Evolutionary conservation across 441 rosid species (phyloP).

Genomic region (Pelargonium citronellum): DNA sequence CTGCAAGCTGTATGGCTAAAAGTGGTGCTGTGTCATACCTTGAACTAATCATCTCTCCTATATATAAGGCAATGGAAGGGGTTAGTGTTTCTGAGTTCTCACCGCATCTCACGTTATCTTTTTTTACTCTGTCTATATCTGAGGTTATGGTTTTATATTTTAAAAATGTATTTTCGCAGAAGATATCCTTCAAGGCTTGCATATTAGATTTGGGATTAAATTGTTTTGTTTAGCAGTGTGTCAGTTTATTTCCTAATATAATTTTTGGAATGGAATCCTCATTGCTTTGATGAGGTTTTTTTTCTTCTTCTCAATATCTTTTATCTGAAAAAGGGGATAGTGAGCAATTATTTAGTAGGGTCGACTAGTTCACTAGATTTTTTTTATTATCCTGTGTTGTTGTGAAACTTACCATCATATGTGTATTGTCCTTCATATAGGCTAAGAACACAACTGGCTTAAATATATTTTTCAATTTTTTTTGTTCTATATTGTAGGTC

Average conservation of each 20-base stretch:
- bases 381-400: background rate
- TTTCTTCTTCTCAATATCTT: background rate
- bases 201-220: background rate
- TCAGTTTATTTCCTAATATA: background rate
- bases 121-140: background rate
- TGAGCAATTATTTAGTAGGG: background rate
- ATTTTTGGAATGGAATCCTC: background rate
- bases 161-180: background rate
- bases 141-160: background rate
- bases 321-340: background rate
- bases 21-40: conserved; percentile 75
- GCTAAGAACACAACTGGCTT: background rate
- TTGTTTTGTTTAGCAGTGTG: background rate
- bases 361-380: background rate
- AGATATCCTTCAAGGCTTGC: background rate
- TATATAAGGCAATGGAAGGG: conserved; percentile 50
- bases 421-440: background rate
- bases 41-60: conserved; percentile 66
- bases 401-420: background rate
- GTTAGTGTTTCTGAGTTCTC: conserved; percentile 39
- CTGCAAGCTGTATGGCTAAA: conserved; percentile 58
- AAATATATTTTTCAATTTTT: background rate
- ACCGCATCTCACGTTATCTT: conserved; percentile 5
- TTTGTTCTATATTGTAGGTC: background rate
- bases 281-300: background rate